Evolutionary conservation across 345 rosid species (phyloP), one percentile per base, ranked within the genome.

Genomic region (Kandelia obovata): DNA sequence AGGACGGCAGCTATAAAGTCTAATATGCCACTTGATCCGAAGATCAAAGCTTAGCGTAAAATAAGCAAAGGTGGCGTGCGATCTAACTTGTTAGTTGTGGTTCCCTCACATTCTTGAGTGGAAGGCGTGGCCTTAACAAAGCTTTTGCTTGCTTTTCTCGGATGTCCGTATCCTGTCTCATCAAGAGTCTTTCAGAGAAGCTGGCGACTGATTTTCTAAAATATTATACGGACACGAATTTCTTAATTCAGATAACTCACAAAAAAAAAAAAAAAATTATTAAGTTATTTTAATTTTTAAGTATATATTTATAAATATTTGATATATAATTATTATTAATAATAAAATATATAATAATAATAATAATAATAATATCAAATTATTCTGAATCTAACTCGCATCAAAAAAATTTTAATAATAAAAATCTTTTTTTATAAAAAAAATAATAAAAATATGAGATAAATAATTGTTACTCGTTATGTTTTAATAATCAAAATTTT

Each of bases 61-160:
- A 37, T 28, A 49, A 47, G 58, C 34, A 17, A 51, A 43, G 49
- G 61, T 70, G 53, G 73, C 7, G n/a, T 59, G 64, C 58, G 30
- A 59, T 39, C 59, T 28, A 26, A 52, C 60, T 53, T 10, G n/a
- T 5, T 3, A 13, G 69, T 46, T 19, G 27, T 63, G 28, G 55
- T 52, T 39, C 53, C 11, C n/a, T 39, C 2, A 8, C 15, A 39
- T 39, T 43, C 49, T 3, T 43, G 25, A 26, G 59, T 56, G 31
- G 17, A 56, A 56, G 15, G 15, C 43, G 17, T 62, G 49, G 55
- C 55, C 28, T 64, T 32, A 59, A 31, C 69, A 66, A 55, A 34
- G 31, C 21, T 37, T 15, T 53, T 2, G 58, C 28, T 27, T 5
- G 21, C n/a, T 32, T 2, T 46, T 53, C 26, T 10, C 46, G 27